Percentiles rank a stretch among this genome's conserved stretches.
Conservation (phyloP, 148 eudicot genomes). For the Pharnaceum exiguum region DNA sequence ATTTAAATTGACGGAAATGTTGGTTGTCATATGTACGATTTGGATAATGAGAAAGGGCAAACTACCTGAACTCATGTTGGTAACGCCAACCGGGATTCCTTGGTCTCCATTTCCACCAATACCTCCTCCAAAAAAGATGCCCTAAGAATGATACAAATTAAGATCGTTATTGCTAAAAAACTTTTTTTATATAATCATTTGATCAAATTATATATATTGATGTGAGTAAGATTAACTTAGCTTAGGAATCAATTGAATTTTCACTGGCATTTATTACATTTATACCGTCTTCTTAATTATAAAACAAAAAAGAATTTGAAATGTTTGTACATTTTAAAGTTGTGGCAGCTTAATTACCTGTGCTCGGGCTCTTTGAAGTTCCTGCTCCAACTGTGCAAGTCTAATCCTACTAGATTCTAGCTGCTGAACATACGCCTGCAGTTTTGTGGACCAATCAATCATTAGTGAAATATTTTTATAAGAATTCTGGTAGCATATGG, state of each 20-base stretch:
- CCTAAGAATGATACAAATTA: constrained; percentile 30
- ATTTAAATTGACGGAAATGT: too few species aligned
- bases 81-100: constrained; percentile 46
- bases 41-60: too few species aligned
- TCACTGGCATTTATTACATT: too few species aligned
- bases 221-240: too few species aligned
- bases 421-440: constrained; percentile 99
- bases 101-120: constrained; percentile 51
- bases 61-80: constrained; percentile 73
- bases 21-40: too few species aligned
- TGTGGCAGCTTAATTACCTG: constrained; percentile 42
- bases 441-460: background rate
- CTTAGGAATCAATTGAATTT: too few species aligned
- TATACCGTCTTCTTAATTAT: too few species aligned
- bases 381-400: constrained; percentile 89
- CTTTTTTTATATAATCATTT: background rate
- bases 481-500: too few species aligned
- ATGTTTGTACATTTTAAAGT: too few species aligned
- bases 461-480: background rate
- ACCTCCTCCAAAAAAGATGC: constrained; percentile 65
- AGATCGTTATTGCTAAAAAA: background rate
- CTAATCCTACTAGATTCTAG: constrained; percentile 89
- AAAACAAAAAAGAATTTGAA: too few species aligned
- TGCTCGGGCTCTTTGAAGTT: constrained; percentile 82
- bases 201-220: too few species aligned